Percentiles rank a stretch among this genome's conserved stretches.
These are phyloP conservation scores for Chlorociboria aeruginascens DNA, from an alignment of 495 filamentous ascomycete genomes.

Conservation along the genomic window DNA sequence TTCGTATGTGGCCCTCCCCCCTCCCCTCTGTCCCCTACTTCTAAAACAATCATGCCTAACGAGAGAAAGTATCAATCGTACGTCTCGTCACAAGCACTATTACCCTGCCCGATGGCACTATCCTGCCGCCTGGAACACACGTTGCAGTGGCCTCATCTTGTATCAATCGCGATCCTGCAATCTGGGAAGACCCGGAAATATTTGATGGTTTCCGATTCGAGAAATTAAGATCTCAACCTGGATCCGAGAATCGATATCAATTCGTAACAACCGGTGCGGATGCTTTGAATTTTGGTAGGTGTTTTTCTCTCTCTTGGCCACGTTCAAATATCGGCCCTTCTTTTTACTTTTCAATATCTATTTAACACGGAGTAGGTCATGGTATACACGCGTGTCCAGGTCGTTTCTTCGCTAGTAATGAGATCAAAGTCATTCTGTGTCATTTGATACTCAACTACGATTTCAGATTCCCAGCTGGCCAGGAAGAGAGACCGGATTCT, in stretches of 20 bases:
- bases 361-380: no score
- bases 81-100: background rate
- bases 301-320: no score
- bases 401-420: slow-evolving; percentile 39
- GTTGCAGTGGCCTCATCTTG: background rate
- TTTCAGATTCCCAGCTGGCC: slow-evolving; percentile 20
- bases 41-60: slow-evolving; percentile 9
- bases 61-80: background rate
- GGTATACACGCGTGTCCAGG: slow-evolving; percentile 46
- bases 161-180: background rate
- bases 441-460: slow-evolving; percentile 43
- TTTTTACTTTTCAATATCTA: no score
- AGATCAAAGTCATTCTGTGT: slow-evolving; percentile 42
- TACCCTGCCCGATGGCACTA: background rate
- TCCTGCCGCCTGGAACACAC: background rate
- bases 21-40: no score
- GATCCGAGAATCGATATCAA: slow-evolving; percentile 26
- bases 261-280: slow-evolving; percentile 25
- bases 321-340: no score
- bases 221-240: slow-evolving; percentile 28
- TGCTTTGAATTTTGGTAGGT: background rate
- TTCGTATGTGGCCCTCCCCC: no score
- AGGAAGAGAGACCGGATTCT: no score
- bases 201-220: slow-evolving; percentile 43
- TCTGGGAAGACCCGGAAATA: slow-evolving; percentile 20